phyloP scores from a whole-genome alignment of 2,329 filamentous ascomycete species.

The Rhexocercosporidium sp. region DNA sequence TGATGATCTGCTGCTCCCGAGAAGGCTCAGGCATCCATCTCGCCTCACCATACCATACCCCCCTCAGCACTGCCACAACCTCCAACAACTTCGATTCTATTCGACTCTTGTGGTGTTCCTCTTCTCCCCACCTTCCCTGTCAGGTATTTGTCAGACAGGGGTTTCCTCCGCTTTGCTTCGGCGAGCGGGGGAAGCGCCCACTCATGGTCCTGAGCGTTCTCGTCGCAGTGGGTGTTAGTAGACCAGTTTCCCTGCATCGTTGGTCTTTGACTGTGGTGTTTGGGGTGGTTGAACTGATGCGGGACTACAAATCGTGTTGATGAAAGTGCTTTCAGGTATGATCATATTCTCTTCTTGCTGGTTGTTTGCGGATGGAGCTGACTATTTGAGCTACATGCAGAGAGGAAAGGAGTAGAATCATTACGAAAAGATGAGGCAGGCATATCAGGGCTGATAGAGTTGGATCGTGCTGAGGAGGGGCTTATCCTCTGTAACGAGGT shows the following conservation, averaged over 20 bases:
- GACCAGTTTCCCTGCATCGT: background rate
- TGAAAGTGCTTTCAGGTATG: no score
- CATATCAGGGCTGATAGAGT: no score
- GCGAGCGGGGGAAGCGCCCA: background rate
- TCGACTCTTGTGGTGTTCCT: background rate
- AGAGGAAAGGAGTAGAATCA: no score
- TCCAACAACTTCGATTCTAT: background rate
- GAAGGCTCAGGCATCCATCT: constrained; percentile 7
- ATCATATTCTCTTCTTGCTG: no score
- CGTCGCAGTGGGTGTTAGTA: constrained; percentile 10
- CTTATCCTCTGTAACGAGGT: no score
- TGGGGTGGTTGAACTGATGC: background rate
- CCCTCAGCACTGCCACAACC: background rate
- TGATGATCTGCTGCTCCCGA: constrained; percentile 7
- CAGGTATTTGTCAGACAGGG: constrained; percentile 8
- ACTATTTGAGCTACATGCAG: no score
- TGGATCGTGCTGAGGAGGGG: no score
- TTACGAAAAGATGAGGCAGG: no score
- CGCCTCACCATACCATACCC: background rate
- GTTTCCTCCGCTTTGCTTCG: background rate
- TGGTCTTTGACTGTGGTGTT: background rate
- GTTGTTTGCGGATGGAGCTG: no score
- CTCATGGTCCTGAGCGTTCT: background rate
- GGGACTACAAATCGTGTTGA: no score
- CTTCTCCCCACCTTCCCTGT: constrained; percentile 4